These are phyloP conservation scores for Trichophyton mentagrophytes DNA, from an alignment of 2,329 filamentous ascomycete genomes.

Conservation along the genomic window DNA sequence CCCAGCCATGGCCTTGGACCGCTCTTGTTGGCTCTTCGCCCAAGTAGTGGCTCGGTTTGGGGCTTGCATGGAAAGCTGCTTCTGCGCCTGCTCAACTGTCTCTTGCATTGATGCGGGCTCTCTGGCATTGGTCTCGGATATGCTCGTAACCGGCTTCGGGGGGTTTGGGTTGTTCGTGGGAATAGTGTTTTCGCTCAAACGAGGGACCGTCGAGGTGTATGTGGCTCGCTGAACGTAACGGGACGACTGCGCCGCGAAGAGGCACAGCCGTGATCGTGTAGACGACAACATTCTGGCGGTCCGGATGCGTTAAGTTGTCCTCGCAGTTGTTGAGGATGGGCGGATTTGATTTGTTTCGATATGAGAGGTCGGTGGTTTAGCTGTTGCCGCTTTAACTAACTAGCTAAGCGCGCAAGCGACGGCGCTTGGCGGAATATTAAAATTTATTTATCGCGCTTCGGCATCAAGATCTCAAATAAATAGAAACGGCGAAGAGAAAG, in stretches of 20 bases:
- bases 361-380: background rate
- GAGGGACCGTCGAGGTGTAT: constrained; percentile 35
- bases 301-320: constrained; percentile 10
- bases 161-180: constrained; percentile 48
- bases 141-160: constrained; percentile 34
- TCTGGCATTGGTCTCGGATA: constrained; percentile 50
- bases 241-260: constrained; percentile 27
- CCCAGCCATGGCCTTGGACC: constrained; percentile 75
- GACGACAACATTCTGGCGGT: constrained; percentile 33
- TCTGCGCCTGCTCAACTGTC: constrained; percentile 41
- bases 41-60: constrained; percentile 74
- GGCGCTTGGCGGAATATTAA: background rate
- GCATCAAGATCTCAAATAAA: background rate
- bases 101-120: constrained; percentile 45
- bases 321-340: constrained; percentile 7
- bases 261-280: constrained; percentile 34
- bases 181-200: constrained; percentile 29
- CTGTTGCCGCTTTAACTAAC: constrained; percentile 1
- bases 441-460: background rate
- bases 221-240: constrained; percentile 23
- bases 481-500: background rate
- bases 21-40: constrained; percentile 73
- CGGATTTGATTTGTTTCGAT: background rate
- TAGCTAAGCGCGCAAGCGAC: background rate
- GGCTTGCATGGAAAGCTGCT: constrained; percentile 55